A percentile compares a stretch with the other conserved stretches of the same genome.
Evolutionary conservation across 345 rosid species (phyloP).

Genomic region (Ceriops decandra): DNA sequence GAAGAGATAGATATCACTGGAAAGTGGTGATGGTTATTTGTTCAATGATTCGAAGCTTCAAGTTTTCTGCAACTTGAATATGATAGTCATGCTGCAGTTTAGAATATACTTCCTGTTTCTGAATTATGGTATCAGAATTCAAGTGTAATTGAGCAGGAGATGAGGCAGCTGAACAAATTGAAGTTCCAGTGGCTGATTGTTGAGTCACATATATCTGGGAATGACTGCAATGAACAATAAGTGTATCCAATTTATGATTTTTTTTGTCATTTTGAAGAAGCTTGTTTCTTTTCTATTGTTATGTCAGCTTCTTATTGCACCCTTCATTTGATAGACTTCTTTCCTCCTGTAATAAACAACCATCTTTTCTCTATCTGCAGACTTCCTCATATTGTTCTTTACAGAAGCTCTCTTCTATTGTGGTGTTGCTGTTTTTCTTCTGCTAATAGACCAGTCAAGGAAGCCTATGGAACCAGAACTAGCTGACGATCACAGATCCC

Average conservation of each 20-base stretch:
- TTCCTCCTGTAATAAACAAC: constrained; percentile 14
- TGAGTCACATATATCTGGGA: background rate
- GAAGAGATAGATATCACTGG: background rate
- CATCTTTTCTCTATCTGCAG: constrained; percentile 40
- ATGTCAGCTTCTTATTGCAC: constrained; percentile 3
- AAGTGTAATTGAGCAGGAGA: too few species aligned
- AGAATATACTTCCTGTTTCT: too few species aligned
- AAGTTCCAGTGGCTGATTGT: too few species aligned
- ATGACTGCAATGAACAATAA: background rate
- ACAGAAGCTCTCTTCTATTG: constrained; percentile 96
- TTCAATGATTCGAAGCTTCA: background rate
- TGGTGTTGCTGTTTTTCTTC: constrained; percentile 73
- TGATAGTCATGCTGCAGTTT: too few species aligned
- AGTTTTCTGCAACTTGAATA: background rate
- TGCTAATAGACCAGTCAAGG: constrained; percentile 60
- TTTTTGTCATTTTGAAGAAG: background rate
- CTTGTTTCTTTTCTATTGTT: background rate
- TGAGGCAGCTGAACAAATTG: too few species aligned
- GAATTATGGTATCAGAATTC: too few species aligned
- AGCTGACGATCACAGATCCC: constrained; percentile 17
- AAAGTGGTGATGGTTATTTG: background rate
- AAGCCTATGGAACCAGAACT: constrained; percentile 36
- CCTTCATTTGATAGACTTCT: background rate
- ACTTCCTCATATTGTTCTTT: constrained; percentile 94
- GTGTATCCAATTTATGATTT: background rate